Base-by-base conservation (phyloP, 192 early-diverging fungal species). In the Coemansia guatemalensis region DNA sequence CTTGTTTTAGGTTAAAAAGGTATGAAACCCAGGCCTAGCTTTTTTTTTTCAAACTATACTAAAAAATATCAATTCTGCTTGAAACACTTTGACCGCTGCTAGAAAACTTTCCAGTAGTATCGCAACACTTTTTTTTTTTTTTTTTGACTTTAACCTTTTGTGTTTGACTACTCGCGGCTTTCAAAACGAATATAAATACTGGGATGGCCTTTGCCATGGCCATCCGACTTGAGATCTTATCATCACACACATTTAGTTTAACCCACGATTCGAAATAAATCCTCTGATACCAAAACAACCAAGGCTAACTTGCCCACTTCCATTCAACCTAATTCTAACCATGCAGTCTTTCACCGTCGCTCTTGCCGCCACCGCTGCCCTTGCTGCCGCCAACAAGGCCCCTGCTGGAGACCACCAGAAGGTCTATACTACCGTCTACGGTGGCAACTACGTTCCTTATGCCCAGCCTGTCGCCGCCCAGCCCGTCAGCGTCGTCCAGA, bases 401-500 rank as follows among this genome's bases (percentile, higher is more conserved):
- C 53, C 71, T 5, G 56, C 50, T 25, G 53, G 32, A 23, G 55
- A 65, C 62, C 55, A 75, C 73, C 63, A 68, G 62, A 74, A 74
- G 57, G 72, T 53, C 49, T 74, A 74, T 62, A 58, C 62, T 32
- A 74, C 62, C 52, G 62, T 61, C 47, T 56, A 56, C 23, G 73
- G 66, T 35, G 58, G 58, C 48, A 25, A 53, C 12, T 48, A 50
- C 7, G 67, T 56, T 14, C 33, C 61, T 25, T 27, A 39, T 25
- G 62, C 54, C 33, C 67, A 69, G 60, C 67, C 67, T 18, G 67
- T 63, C 17, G 60, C 54, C 23, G 67, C 52, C 17, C 66, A 68
- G 62, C 59, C 64, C n/a, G 70, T 65, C 9, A 65, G 35, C 27
- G 65, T 81, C 23, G 69, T 81, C 17, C 72, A 74, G 63, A 74